These are phyloP conservation scores for slime mould (Dictyostelium discoideum) DNA, from an alignment of 78 protist species.

Conservation along the genomic window DNA sequence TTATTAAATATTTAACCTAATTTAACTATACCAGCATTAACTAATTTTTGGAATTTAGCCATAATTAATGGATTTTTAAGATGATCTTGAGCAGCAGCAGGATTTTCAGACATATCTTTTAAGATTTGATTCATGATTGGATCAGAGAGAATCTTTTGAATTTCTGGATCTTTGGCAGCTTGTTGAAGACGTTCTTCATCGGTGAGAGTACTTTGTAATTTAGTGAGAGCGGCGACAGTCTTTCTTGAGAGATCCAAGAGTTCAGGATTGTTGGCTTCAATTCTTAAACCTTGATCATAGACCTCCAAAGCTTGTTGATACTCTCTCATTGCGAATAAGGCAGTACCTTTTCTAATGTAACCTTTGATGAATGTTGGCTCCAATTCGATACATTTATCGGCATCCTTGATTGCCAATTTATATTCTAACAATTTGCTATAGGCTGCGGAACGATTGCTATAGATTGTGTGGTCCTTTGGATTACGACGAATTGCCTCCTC, in stretches of 20 bases:
- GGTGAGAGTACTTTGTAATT: slow-evolving; percentile 12
- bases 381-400: slow-evolving; percentile 84
- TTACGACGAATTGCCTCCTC: slow-evolving; percentile 94
- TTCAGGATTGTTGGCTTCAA: slow-evolving; percentile 86
- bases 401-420: slow-evolving; percentile 84
- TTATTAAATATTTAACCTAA: slow-evolving; percentile 44
- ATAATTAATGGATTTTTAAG: slow-evolving; percentile 84
- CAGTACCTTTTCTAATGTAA: slow-evolving; percentile 83
- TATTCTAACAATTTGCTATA: slow-evolving; percentile 85
- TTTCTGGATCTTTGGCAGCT: slow-evolving; percentile 94
- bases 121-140: slow-evolving; percentile 89
- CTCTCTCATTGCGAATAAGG: slow-evolving; percentile 88
- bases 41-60: slow-evolving; percentile 89
- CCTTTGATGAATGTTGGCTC: slow-evolving; percentile 86
- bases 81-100: slow-evolving; percentile 80
- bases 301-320: slow-evolving; percentile 88
- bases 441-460: slow-evolving; percentile 88
- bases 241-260: slow-evolving; percentile 55
- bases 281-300: slow-evolving; percentile 85
- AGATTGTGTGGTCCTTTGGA: slow-evolving; percentile 88
- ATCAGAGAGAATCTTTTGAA: slow-evolving; percentile 86
- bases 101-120: slow-evolving; percentile 85
- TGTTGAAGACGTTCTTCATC: slow-evolving; percentile 87
- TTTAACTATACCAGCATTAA: slow-evolving; percentile 92
- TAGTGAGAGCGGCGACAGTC: slow-evolving; percentile 25